Conservation (phyloP, 805 yeast genomes). For the Zygosaccharomyces lentus region DNA sequence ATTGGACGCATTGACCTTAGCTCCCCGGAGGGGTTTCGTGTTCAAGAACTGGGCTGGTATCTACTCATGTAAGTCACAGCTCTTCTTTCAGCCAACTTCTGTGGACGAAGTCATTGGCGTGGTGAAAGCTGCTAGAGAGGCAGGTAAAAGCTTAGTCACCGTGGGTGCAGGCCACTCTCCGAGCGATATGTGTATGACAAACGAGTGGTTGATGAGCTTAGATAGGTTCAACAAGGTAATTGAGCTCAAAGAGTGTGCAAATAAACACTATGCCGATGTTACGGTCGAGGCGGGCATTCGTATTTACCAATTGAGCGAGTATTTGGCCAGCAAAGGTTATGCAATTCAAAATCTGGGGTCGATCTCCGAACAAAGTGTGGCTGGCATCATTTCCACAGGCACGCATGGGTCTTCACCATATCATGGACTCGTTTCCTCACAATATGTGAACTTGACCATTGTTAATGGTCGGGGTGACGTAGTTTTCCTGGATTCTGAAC, state of each 20-base stretch:
- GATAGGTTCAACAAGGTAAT: conserved; percentile 67
- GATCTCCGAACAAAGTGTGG: conserved; percentile 87
- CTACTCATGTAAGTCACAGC: conserved; percentile 68
- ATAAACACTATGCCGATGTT: conserved; percentile 76
- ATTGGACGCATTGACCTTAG: conserved; percentile 9
- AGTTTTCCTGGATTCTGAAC: conserved; percentile 44
- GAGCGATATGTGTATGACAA: conserved; percentile 80
- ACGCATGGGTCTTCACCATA: conserved; percentile 94
- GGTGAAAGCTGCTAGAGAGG: conserved; percentile 58
- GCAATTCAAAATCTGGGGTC: conserved; percentile 92
- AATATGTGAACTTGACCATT: conserved; percentile 71
- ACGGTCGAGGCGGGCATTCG: conserved; percentile 94
- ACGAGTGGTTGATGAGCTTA: conserved; percentile 82
- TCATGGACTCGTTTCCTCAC: conserved; percentile 88
- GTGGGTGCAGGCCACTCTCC: conserved; percentile 97
- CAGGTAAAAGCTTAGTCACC: conserved; percentile 64
- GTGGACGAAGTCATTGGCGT: conserved; percentile 65
- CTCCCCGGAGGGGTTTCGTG: conserved; percentile 32
- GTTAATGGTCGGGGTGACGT: conserved; percentile 74
- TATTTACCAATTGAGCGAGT: conserved; percentile 65
- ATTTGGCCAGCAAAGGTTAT: conserved; percentile 56
- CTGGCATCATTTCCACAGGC: conserved; percentile 95
- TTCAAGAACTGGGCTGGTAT: conserved; percentile 82
- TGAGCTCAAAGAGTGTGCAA: conserved; percentile 42
- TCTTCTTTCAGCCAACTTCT: conserved; percentile 70